Evolutionary conservation across 2,329 filamentous ascomycete genomes (phyloP).

Genomic region (Coleophoma eucalyptorum): DNA sequence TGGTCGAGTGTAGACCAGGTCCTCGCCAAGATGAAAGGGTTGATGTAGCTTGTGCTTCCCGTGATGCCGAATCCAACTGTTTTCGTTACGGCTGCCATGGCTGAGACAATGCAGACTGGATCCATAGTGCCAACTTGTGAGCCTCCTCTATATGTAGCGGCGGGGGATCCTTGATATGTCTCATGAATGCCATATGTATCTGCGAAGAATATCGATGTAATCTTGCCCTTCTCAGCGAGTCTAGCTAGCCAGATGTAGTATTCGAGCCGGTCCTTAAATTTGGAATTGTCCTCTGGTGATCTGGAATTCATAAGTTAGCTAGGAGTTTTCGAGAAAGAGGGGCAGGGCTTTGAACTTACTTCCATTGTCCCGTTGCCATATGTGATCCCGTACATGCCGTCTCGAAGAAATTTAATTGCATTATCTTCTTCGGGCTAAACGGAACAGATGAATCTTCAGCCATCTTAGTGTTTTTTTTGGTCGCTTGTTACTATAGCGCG

Average conservation of each 20-base stretch:
- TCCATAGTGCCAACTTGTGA: conserved; percentile 64
- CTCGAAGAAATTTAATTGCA: conserved; percentile 9
- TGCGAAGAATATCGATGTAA: conserved; percentile 63
- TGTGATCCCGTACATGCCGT: conserved; percentile 3
- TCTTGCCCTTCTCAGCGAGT: conserved; percentile 54
- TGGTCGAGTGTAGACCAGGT: conserved; percentile 62
- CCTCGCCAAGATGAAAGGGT: conserved; percentile 59
- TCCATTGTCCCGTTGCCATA: conserved; percentile 7
- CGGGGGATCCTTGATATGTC: conserved; percentile 47
- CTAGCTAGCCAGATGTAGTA: conserved; percentile 40
- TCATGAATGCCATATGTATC: conserved; percentile 55
- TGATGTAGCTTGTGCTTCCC: conserved; percentile 54
- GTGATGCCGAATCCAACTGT: conserved; percentile 64
- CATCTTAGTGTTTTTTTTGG: not conserved
- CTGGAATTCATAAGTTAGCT: not conserved
- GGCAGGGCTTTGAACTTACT: conserved; percentile 1
- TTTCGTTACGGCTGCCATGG: conserved; percentile 64
- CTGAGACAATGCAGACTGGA: conserved; percentile 54
- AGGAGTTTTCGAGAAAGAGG: not conserved
- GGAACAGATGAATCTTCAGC: not conserved
- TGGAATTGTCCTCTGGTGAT: not conserved
- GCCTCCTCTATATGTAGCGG: conserved; percentile 54
- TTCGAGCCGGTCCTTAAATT: conserved; percentile 5
- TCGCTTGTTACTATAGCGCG: not conserved
- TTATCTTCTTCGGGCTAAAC: not conserved